phyloP scores from a whole-genome alignment of 164 flowering plant genomes.

The Vitis rupestris region DNA sequence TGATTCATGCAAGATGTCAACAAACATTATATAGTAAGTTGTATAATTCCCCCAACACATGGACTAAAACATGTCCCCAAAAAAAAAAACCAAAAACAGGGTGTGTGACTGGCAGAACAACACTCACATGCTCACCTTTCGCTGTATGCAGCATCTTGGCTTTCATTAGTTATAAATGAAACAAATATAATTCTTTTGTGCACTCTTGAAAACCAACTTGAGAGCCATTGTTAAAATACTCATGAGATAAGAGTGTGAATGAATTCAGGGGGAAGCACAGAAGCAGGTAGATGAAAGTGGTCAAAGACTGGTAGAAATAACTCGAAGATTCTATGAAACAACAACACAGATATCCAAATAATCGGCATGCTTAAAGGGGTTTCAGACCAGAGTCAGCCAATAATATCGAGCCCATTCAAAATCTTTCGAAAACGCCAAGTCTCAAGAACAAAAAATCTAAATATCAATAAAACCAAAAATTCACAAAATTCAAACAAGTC shows the following conservation, averaged over 20 bases:
- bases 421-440: neutral
- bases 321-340: no score
- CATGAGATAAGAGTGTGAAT: no score
- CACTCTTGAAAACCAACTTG: no score
- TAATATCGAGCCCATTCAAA: neutral
- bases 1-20: neutral
- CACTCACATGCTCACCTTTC: neutral
- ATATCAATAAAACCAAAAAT: neutral
- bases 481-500: constrained; percentile 1
- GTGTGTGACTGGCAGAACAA: neutral
- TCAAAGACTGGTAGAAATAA: neutral
- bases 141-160: neutral
- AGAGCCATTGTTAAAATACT: no score
- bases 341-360: neutral
- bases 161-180: no score
- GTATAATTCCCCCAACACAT: neutral
- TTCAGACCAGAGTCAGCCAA: neutral
- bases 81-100: neutral
- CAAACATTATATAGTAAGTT: neutral
- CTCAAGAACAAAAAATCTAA: neutral
- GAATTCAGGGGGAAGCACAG: no score
- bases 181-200: no score
- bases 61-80: neutral
- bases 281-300: no score
- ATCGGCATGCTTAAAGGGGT: neutral